Evolutionary conservation across 768 basidiomycete species (phyloP), one percentile per base, ranked within the genome.

Genomic region (Tephrocybe sp.): DNA sequence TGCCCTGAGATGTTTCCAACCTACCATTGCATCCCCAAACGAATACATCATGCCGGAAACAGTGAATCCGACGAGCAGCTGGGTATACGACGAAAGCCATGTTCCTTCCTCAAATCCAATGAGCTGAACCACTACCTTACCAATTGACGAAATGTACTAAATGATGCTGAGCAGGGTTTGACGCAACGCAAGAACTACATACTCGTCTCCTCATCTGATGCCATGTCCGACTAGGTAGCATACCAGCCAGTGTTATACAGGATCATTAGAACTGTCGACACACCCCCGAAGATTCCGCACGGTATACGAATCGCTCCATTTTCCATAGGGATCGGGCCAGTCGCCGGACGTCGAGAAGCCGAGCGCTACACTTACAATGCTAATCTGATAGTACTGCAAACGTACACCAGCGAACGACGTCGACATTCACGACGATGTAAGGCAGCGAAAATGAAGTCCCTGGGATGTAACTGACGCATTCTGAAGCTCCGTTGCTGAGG

Each of bases 281-380:
- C 47, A 68, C 68, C 68, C 62, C 68, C 68, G 68, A 33, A 66
- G 56, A 17, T 57, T 60, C 31, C 68, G 58, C 9, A 70, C 40
- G 8, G 66, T 68, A 52, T 66, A 68, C 1, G 65, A 60, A n/a
- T 62, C 57, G 9, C 51, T 51, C 59, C 55, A 64, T 22, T n/a
- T 30, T 13, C 68, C 66, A 31, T 57, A 69, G 0, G 62, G 22
- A n/a, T 56, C 56, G 0, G 67, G 66, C 68, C 68, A 70, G 31
- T 60, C 55, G 13, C 46, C 49, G 0, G 66, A 62, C 20, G 58
- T 42, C 10, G 60, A 58, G 8, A 50, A 17, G 3, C 53, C 50
- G 7, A 57, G 45, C 14, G 53, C 30, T 13, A 57, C 56, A 22
- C 36, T n/a, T n/a, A n/a, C n/a, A n/a, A n/a, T n/a, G n/a, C n/a